Evolutionary conservation across 1,284 basidiomycete species (phyloP), one percentile per base, ranked within the genome.

Genomic region (Ustilago shanxiensis): DNA sequence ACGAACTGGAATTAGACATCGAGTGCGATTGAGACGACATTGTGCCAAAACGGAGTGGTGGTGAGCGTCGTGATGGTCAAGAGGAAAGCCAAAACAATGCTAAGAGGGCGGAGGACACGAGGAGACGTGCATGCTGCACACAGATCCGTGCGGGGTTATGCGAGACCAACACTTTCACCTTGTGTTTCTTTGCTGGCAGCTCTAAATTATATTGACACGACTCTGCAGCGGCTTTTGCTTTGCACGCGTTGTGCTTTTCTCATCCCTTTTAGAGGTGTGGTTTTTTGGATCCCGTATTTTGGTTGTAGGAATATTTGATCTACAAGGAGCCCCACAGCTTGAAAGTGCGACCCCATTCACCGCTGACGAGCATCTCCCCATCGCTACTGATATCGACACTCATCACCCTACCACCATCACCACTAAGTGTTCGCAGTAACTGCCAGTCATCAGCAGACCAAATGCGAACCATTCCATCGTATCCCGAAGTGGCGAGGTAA

Each of bases 381-480:
- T 81, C 76, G 8, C 80, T 58, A 55, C 70, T 79, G 26, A 98
- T 89, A 86, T 99, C 97, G 33, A 96, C 95, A 37, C 93, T 95
- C 97, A 99, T 99, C 67, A 98, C 95, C 87, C 98, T 98, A 37
- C 95, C 95, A 7, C 93, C 92, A 85, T 98, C 96, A 16, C 95
- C 95, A 35, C 93, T 91, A 70, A 99, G 89, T 53, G 93, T 93
- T 71, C 92, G 90, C 52, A 98, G 89, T 37, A 96, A 88, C 82
- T 95, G 94, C 96, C 97, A 99, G 85, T 99, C 97, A 86, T 99
- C 97, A 28, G 96, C 94, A 77, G 92, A 94, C 97, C 97, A 99
- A 52, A 99, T 85, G 85, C 97, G 95, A 77, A 99, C 94, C 66
- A 93, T 90, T 1, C 95, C 94, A 85, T 99, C 97, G 86, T 98